These are phyloP conservation scores for Aspergillus glaucus DNA, from an alignment of 2,329 filamentous ascomycete genomes.

Conservation along the genomic window DNA sequence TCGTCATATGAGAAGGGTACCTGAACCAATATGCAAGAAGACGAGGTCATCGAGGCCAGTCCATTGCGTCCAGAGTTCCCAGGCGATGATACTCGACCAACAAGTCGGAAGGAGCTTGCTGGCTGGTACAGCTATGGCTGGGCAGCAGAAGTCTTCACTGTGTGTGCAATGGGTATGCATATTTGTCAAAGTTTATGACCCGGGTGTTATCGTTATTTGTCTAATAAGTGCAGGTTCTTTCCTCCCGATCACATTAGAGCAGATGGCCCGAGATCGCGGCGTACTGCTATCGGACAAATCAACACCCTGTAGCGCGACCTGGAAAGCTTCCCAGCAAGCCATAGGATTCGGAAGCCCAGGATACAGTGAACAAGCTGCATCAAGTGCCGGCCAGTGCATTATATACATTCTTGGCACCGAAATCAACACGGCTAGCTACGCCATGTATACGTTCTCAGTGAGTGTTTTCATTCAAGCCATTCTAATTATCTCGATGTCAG, in stretches of 20 bases:
- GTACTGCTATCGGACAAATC: constrained; percentile 72
- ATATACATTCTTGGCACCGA: constrained; percentile 74
- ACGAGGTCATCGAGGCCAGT: constrained; percentile 16
- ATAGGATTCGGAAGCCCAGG: constrained; percentile 1
- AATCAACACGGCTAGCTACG: constrained; percentile 93
- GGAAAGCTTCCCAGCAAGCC: constrained; percentile 39
- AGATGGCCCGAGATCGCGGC: constrained; percentile 85
- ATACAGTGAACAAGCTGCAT: constrained; percentile 14
- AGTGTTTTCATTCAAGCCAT: constrained; percentile 85
- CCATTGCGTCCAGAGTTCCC: constrained; percentile 54
- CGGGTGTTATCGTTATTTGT: not conserved
- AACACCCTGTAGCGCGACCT: constrained; percentile 65
- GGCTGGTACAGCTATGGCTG: constrained; percentile 98
- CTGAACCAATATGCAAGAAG: constrained; percentile 33
- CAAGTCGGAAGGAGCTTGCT: constrained; percentile 76
- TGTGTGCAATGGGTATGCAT: constrained; percentile 67
- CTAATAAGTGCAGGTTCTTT: constrained; percentile 62
- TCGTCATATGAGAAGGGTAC: constrained; percentile 18
- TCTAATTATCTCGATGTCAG: constrained; percentile 92
- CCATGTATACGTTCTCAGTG: constrained; percentile 96
- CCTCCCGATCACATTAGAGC: constrained; percentile 91
- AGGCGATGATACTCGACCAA: constrained; percentile 82
- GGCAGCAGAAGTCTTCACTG: constrained; percentile 92
- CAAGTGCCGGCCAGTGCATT: constrained; percentile 62
- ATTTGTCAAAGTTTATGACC: not conserved